These are phyloP conservation scores for Discostella pseudostelligera DNA, from an alignment of 108 stramenopile genomes.

Conservation along the genomic window DNA sequence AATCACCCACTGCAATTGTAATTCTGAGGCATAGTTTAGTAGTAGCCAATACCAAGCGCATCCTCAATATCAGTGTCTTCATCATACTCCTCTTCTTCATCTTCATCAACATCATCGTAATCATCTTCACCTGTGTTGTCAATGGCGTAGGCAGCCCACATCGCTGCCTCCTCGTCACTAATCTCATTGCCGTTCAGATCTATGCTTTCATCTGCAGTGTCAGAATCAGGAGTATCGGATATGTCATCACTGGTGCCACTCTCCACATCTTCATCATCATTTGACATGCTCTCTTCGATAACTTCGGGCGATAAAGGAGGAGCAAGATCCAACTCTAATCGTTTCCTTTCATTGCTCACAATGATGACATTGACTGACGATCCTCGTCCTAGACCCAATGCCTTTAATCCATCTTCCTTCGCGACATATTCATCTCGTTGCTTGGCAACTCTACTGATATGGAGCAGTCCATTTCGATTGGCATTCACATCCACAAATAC, in stretches of 20 bases:
- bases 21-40: too few relatives aligned
- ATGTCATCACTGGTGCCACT: background rate
- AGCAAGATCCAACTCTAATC: conserved; percentile 65
- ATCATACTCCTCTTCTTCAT: conserved; percentile 69
- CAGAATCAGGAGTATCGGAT: conserved; percentile 36
- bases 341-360: conserved; percentile 49
- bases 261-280: background rate
- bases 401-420: conserved; percentile 65
- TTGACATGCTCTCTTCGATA: conserved; percentile 10
- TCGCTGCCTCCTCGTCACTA: conserved; percentile 41
- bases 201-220: conserved; percentile 11
- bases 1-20: too few relatives aligned
- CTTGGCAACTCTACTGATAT: conserved; percentile 65
- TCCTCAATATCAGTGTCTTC: conserved; percentile 82
- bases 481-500: conserved; percentile 76
- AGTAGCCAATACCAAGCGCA: conserved; percentile 68
- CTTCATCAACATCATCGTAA: conserved; percentile 43
- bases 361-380: conserved; percentile 53
- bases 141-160: conserved; percentile 54
- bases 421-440: conserved; percentile 52
- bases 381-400: conserved; percentile 55
- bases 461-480: conserved; percentile 72
- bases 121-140: conserved; percentile 32
- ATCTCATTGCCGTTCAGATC: conserved; percentile 6
- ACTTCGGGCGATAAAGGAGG: conserved; percentile 6